These are phyloP conservation scores for Cucumis sativus DNA, from an alignment of 306 rosid species.

Conservation along the genomic window DNA sequence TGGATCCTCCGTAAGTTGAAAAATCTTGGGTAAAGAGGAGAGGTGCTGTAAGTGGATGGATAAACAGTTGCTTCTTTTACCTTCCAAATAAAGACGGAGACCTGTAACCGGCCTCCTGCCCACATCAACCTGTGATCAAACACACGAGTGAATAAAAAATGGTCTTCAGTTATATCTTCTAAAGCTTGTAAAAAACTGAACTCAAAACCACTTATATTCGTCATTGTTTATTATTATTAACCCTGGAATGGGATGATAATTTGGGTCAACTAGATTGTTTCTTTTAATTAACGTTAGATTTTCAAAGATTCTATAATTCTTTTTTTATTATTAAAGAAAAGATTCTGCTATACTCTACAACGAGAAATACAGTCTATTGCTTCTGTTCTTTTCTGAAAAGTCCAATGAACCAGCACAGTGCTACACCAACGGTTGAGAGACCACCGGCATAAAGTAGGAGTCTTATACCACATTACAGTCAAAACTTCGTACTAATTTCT, in stretches of 20 bases:
- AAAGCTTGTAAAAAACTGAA: neutral
- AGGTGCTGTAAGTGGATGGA: slow-evolving; percentile 95
- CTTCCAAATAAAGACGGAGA: slow-evolving; percentile 87
- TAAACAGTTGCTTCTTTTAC: slow-evolving; percentile 78
- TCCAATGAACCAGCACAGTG: neutral
- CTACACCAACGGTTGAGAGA: neutral
- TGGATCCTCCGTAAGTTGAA: slow-evolving; percentile 80
- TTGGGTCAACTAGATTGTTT: neutral
- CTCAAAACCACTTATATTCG: neutral
- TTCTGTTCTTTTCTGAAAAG: neutral
- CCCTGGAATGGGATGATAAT: neutral
- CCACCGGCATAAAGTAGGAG: neutral
- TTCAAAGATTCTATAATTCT: neutral
- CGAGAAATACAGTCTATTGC: neutral
- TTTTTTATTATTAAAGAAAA: neutral
- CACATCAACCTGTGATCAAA: slow-evolving; percentile 65
- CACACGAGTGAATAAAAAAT: neutral
- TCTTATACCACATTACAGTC: neutral
- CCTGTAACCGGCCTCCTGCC: slow-evolving; percentile 97
- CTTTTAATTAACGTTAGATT: neutral
- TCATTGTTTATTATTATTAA: neutral
- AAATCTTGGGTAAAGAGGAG: slow-evolving; percentile 72
- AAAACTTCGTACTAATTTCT: neutral
- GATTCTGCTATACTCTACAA: neutral
- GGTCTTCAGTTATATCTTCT: neutral